A percentile compares a stretch with the other conserved stretches of the same genome.
Conservation (phyloP, 768 basidiomycete genomes). For the Tricholoma matsutake region DNA sequence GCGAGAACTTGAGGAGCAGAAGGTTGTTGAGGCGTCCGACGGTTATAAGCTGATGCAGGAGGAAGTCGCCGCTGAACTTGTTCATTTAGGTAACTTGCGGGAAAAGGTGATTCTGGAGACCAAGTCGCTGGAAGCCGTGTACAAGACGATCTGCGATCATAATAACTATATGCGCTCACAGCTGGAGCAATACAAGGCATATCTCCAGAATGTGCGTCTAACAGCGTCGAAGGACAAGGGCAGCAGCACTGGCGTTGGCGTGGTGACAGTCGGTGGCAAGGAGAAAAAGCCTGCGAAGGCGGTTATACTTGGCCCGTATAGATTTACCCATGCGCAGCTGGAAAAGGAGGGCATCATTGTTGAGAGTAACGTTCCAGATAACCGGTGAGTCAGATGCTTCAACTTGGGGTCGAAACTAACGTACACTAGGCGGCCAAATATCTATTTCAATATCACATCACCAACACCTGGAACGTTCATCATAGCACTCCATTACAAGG, state of each 20-base stretch:
- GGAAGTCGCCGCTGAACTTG: slow-evolving; percentile 92
- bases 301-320: slow-evolving; percentile 89
- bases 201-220: slow-evolving; percentile 94
- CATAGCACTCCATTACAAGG: slow-evolving; percentile 98
- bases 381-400: slow-evolving; percentile 56
- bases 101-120: slow-evolving; percentile 95
- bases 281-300: slow-evolving; percentile 91
- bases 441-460: slow-evolving; percentile 98
- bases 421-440: slow-evolving; percentile 79
- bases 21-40: slow-evolving; percentile 78
- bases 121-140: slow-evolving; percentile 91
- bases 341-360: slow-evolving; percentile 99
- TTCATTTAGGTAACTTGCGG: slow-evolving; percentile 91
- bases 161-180: slow-evolving; percentile 96
- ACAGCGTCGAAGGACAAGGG: slow-evolving; percentile 89
- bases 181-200: slow-evolving; percentile 99
- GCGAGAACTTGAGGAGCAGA: slow-evolving; percentile 88
- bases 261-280: slow-evolving; percentile 93
- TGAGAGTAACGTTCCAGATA: slow-evolving; percentile 98
- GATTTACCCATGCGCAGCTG: slow-evolving; percentile 96
- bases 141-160: slow-evolving; percentile 99
- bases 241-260: slow-evolving; percentile 83
- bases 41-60: slow-evolving; percentile 96
- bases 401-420: neutral
- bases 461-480: slow-evolving; percentile 98